Percentiles rank a stretch among this genome's conserved stretches.
Conservation (phyloP, 805 yeast species). For the Lipomyces mesembrius region DNA sequence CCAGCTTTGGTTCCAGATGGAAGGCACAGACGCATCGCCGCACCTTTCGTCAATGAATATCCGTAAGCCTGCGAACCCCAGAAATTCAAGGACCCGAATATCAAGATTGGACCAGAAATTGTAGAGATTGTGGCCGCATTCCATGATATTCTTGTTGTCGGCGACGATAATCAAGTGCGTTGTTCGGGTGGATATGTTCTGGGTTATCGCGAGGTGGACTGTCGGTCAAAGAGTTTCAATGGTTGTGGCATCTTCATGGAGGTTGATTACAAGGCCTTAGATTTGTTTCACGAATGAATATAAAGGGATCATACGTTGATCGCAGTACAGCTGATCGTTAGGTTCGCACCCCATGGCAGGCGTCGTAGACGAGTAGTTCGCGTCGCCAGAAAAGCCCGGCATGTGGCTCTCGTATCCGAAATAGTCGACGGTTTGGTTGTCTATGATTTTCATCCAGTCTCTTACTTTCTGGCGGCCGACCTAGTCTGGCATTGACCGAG, state of each 20-base stretch:
- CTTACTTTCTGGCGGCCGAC: constrained; percentile 60
- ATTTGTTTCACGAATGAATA: constrained; percentile 57
- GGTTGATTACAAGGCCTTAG: constrained; percentile 71
- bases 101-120: constrained; percentile 83
- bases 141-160: constrained; percentile 54
- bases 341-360: constrained; percentile 86
- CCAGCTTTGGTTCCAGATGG: constrained; percentile 45
- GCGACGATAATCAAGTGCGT: constrained; percentile 64
- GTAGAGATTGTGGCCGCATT: constrained; percentile 65
- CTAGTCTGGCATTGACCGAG: constrained; percentile 62
- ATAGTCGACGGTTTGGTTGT: constrained; percentile 54
- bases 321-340: constrained; percentile 72
- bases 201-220: constrained; percentile 58
- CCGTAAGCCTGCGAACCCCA: constrained; percentile 59
- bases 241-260: constrained; percentile 60
- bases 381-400: constrained; percentile 74
- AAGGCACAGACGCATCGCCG: constrained; percentile 92
- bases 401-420: constrained; percentile 68
- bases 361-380: constrained; percentile 59
- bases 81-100: constrained; percentile 61
- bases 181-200: constrained; percentile 63
- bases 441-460: constrained; percentile 53
- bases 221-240: constrained; percentile 68
- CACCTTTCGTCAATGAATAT: constrained; percentile 57
- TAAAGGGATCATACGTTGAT: constrained; percentile 62